Evolutionary conservation across 148 eudicot species (phyloP).

Genomic region (Linanthus parryae): DNA sequence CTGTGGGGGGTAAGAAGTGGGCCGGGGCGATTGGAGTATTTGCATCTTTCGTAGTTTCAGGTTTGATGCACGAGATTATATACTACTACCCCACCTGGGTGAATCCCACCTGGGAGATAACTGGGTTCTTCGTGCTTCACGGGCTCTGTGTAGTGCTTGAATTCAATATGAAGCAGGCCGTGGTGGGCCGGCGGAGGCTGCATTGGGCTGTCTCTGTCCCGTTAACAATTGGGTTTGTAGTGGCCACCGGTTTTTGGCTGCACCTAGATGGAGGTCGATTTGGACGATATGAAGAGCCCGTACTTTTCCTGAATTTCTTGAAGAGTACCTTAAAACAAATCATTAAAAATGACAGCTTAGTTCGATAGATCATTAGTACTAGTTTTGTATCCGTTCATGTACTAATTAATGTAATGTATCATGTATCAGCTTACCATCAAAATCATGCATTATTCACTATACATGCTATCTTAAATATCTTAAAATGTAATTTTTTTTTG

Average conservation of each 20-base stretch:
- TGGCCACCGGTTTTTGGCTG: slow-evolving; percentile 46
- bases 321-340: too few relatives aligned
- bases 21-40: too few relatives aligned
- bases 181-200: slow-evolving; percentile 27
- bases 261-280: slow-evolving; percentile 33
- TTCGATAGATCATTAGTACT: too few relatives aligned
- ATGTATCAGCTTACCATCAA: too few relatives aligned
- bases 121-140: slow-evolving; percentile 62
- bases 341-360: too few relatives aligned
- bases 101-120: slow-evolving; percentile 57
- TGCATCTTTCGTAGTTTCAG: slow-evolving; percentile 59
- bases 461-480: too few relatives aligned
- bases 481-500: too few relatives aligned
- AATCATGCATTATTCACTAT: too few relatives aligned
- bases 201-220: slow-evolving; percentile 39
- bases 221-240: slow-evolving; percentile 57
- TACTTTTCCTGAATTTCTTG: background rate
- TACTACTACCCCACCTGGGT: slow-evolving; percentile 37
- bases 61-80: slow-evolving; percentile 70
- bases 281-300: slow-evolving; percentile 33
- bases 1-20: too few relatives aligned
- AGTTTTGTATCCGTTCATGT: too few relatives aligned
- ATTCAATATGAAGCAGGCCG: slow-evolving; percentile 29
- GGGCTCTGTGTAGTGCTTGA: slow-evolving; percentile 50
- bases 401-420: too few relatives aligned